Base-by-base conservation (phyloP, 78 protist species). In the Monosiga brevicollis region DNA sequence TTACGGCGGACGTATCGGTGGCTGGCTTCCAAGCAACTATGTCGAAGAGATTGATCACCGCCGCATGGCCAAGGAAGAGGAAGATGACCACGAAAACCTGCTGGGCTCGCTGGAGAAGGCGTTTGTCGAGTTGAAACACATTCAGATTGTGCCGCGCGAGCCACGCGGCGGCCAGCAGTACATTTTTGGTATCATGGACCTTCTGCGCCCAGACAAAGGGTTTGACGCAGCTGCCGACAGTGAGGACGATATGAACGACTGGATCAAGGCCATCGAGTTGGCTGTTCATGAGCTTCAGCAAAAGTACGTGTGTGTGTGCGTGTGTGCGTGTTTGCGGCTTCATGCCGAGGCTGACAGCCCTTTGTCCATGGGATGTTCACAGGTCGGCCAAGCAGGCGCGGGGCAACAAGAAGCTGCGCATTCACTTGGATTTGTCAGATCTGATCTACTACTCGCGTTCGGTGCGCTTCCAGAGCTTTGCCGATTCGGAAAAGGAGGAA, bases 381-480 rank as follows among this genome's bases (percentile, higher is more conserved):
- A 49, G 62, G 15, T 20, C 6, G 29, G 15, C 15, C 62, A 6
- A 22, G 24, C 75, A 2, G 75, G 11, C 11, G 35, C 10, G 2
- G 9, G 34, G 24, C 38, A 20, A 71, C 11, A 71, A 71, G 75
- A 71, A 71, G 75, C 24, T 71, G 36, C 40, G 75, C 74, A 37
- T 84, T 25, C 80, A 72, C n/a, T 1, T 10, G 39, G 87, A 84
- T 23, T 82, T 84, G 23, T 49, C 78, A 20, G 77, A 54, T 22
- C 36, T 82, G 23, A 54, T 82, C 78, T 29, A 39, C 85, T 82
- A 82, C 79, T 36, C 26, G 40, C 76, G 37, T 11, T 20, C 71
- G 73, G 42, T 77, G 39, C 54, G 10, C 40, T 76, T 78, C 81
- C 42, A 3, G 2, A 25, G 74, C 72, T 82, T 73, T 40, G 71